Percentiles rank a stretch among this genome's conserved stretches.
phyloP scores from a whole-genome alignment of 75 land plant genomes.

The Cupressus sempervirens region DNA sequence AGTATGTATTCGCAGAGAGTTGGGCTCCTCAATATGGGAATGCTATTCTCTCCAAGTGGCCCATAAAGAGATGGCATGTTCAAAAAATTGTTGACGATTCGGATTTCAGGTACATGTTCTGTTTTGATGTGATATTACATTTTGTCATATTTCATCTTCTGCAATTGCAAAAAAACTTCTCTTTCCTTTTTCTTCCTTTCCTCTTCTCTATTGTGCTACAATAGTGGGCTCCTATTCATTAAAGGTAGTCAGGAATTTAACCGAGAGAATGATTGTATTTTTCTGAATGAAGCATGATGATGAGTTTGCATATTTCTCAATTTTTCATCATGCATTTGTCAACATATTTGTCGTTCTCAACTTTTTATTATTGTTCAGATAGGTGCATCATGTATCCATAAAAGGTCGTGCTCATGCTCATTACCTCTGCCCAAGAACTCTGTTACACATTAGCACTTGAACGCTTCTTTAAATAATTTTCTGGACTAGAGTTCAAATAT shows the following conservation, averaged over 20 bases:
- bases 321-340: neutral
- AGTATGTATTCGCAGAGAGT: conserved; percentile 81
- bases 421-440: neutral
- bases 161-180: neutral
- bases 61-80: conserved; percentile 60
- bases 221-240: neutral
- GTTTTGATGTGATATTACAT: neutral
- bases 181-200: neutral
- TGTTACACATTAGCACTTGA: neutral
- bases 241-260: neutral
- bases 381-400: neutral
- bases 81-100: conserved; percentile 65
- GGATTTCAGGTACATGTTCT: conserved; percentile 54
- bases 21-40: conserved; percentile 92
- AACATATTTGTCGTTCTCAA: neutral
- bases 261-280: neutral
- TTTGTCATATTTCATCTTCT: neutral
- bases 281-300: neutral
- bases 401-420: neutral
- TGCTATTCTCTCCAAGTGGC: conserved; percentile 72
- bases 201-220: neutral
- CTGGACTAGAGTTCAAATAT: neutral
- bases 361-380: neutral
- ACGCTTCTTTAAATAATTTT: neutral
- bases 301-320: neutral